phyloP scores from a whole-genome alignment of 371 early-diverging fungal genomes.

The Astathelohania contejeani region DNA sequence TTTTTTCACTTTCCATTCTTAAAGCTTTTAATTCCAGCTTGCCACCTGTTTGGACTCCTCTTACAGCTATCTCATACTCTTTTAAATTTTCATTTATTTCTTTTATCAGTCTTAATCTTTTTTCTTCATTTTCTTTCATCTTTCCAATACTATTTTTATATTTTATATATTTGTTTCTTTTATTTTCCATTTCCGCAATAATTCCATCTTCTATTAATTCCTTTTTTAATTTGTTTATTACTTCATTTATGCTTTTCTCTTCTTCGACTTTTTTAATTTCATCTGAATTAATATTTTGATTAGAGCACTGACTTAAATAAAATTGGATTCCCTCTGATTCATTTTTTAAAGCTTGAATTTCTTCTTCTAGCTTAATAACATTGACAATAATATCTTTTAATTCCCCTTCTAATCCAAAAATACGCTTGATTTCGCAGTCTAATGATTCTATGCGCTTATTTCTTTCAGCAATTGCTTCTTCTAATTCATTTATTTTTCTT shows the following conservation, averaged over 20 bases:
- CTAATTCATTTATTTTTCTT: neutral
- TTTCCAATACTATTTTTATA: neutral
- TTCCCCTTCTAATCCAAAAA: neutral
- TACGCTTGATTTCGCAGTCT: neutral
- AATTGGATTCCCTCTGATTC: too few relatives aligned
- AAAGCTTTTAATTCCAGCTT: too few relatives aligned
- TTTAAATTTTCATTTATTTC: neutral
- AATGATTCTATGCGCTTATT: too few relatives aligned
- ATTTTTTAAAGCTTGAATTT: too few relatives aligned
- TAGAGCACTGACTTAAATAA: too few relatives aligned
- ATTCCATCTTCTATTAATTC: neutral
- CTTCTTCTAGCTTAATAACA: constrained; percentile 4
- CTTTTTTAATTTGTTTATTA: too few relatives aligned
- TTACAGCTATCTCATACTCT: neutral
- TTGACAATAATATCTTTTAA: neutral
- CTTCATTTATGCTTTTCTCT: constrained; percentile 3
- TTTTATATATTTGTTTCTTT: neutral
- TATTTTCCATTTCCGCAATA: neutral
- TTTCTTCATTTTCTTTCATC: neutral
- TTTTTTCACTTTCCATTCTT: neutral
- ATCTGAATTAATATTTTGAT: too few relatives aligned
- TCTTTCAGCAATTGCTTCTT: too few relatives aligned
- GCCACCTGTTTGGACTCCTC: too few relatives aligned
- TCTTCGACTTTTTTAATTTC: too few relatives aligned
- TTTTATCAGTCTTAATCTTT: neutral